These are phyloP conservation scores for Oidiodendron maius DNA, from an alignment of 495 filamentous ascomycete species.

Conservation along the genomic window DNA sequence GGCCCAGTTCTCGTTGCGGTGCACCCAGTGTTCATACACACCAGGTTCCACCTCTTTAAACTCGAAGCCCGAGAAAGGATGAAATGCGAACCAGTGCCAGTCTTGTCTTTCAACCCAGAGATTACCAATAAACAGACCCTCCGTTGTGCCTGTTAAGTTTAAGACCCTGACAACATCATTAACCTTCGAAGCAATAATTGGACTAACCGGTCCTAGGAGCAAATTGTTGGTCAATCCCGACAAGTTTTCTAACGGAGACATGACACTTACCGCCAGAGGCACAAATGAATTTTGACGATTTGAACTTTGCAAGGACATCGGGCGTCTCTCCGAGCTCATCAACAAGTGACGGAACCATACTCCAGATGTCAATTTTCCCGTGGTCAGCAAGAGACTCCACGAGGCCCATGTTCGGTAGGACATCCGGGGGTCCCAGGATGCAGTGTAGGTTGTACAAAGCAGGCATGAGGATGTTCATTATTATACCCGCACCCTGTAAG, in stretches of 20 bases:
- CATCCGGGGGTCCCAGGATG: constrained; percentile 24
- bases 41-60: constrained; percentile 23
- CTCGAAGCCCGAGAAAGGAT: constrained; percentile 25
- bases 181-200: too few species aligned
- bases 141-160: constrained; percentile 27
- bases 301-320: constrained; percentile 21
- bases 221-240: too few species aligned
- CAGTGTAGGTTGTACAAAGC: constrained; percentile 23
- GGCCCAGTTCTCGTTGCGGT: constrained; percentile 21
- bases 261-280: constrained; percentile 20
- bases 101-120: constrained; percentile 5
- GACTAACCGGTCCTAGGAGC: too few species aligned
- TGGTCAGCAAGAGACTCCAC: constrained; percentile 22
- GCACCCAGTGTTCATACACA: constrained; percentile 29
- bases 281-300: constrained; percentile 26
- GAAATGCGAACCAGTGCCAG: constrained; percentile 25
- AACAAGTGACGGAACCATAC: constrained; percentile 27
- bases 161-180: constrained; percentile 25
- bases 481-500: too few species aligned
- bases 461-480: too few species aligned
- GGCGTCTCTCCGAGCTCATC: constrained; percentile 28
- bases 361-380: constrained; percentile 25
- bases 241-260: neutral
- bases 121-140: too few species aligned
- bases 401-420: constrained; percentile 24